Percentiles rank a stretch among this genome's conserved stretches.
Conservation (phyloP, 805 yeast genomes). For the Spathaspora passalidarum region DNA sequence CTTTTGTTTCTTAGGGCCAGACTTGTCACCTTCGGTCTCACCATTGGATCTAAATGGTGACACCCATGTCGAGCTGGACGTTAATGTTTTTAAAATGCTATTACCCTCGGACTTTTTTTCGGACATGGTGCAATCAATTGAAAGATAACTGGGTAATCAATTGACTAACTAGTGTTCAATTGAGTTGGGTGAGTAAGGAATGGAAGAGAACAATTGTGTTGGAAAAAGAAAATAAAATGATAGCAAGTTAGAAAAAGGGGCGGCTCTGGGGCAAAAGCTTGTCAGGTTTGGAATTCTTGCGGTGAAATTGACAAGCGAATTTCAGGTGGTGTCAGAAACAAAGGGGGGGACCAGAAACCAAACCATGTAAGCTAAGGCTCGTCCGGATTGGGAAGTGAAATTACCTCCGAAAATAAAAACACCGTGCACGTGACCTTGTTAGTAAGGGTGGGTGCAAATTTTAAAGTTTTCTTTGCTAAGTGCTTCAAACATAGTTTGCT, state of each 20-base stretch:
- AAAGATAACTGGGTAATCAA: no score
- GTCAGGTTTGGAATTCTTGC: neutral
- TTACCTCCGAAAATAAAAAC: neutral
- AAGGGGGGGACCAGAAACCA: neutral
- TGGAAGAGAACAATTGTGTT: no score
- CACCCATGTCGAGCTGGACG: conserved; percentile 33
- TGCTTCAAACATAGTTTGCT: neutral
- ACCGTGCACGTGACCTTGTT: neutral
- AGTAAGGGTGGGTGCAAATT: neutral
- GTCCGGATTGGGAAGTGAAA: neutral
- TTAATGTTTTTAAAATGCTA: conserved; percentile 25
- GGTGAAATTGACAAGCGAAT: neutral
- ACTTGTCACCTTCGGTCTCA: conserved; percentile 1
- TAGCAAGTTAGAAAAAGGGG: neutral
- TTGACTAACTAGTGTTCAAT: neutral
- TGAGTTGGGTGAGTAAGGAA: neutral
- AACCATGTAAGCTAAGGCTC: neutral
- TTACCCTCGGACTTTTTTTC: neutral
- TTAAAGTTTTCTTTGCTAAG: neutral
- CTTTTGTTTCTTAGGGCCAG: conserved; percentile 17
- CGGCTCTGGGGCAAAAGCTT: neutral
- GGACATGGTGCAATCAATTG: neutral
- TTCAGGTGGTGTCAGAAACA: neutral
- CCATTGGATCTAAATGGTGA: conserved; percentile 37
- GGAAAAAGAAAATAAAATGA: neutral